Base-by-base conservation (phyloP, 2,329 filamentous ascomycete genomes). In the Colletotrichum lini region DNA sequence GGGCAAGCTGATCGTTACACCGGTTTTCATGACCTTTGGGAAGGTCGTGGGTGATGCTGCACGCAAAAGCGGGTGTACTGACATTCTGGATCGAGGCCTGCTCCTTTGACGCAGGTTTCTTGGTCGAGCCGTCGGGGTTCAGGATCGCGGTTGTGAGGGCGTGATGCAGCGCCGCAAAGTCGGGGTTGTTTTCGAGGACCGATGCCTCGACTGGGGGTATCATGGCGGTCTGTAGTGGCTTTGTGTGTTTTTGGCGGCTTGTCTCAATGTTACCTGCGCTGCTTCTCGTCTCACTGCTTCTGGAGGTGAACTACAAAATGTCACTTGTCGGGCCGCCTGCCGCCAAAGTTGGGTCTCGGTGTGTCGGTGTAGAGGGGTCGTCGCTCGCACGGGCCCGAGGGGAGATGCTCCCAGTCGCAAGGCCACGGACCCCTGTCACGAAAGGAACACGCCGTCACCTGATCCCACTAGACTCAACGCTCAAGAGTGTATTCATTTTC, bases 91-190 rank as follows among this genome's bases (percentile, higher is more conserved):
- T 83, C 2, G 81, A 81, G 67, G 85, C 83, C 26, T 87, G 84
- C 76, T 89, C 85, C 73, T 86, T 85, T 18, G 83, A 83, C 2
- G 82, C 80, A n/a, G 83, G 80, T n/a, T 84, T 80, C 75, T 84
- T 88, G 2, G 88, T 89, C 10, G 89, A 89, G 2, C 87, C 89
- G 78, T 91, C 87, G 0, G 85, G 79, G 73, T 90, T 89, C 6
- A 92, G 83, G 35, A 91, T 78, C 2, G 82, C 82, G 1, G 83
- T 86, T 8, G 86, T 88, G 56, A 92, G 81, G 15, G 83, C 87
- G 18, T 80, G 82, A 78, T 91, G 89, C 6, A 92, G 83, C 44
- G 83, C 82, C n/a, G 87, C 86, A 75, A 92, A 92, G 26, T 88
- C 84, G 0, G 89, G 89, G 73, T 92, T 91, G 69, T 82, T 84